Percentiles rank a stretch among this genome's conserved stretches.
These are phyloP conservation scores for Populus hybrid DNA, from an alignment of 441 rosid genomes.

Conservation along the genomic window DNA sequence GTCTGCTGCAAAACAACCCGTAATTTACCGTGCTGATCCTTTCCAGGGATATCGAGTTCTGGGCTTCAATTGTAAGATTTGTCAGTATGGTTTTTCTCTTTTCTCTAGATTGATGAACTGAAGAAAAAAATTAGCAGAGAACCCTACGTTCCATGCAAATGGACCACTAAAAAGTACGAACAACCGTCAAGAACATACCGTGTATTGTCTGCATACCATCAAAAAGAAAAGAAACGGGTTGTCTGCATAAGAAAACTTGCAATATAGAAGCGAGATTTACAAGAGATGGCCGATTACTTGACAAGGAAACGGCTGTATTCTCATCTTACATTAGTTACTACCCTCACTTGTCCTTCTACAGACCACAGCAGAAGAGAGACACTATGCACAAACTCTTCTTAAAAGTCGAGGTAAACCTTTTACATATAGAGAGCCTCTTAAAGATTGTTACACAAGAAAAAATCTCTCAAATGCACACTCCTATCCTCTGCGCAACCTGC, in stretches of 20 bases:
- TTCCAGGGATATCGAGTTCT: no score
- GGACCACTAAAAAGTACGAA: not conserved
- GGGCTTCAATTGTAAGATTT: not conserved
- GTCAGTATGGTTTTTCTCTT: no score
- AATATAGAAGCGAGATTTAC: not conserved
- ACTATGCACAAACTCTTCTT: not conserved
- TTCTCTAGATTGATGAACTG: no score
- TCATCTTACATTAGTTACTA: not conserved
- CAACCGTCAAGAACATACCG: not conserved
- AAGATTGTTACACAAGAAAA: not conserved
- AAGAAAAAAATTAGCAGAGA: no score
- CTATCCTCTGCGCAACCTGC: conserved; percentile 85
- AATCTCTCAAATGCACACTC: conserved; percentile 53
- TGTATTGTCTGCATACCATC: not conserved
- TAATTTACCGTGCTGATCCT: no score
- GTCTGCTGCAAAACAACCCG: no score
- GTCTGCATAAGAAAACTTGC: not conserved
- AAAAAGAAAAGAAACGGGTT: not conserved
- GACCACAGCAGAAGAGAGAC: not conserved
- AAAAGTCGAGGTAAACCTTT: not conserved
- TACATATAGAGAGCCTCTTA: conserved; percentile 4
- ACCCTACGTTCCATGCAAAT: not conserved
- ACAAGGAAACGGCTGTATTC: not conserved
- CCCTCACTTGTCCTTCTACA: not conserved
- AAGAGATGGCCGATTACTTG: not conserved